A percentile compares a stretch with the other conserved stretches of the same genome.
Conservation (phyloP, 192 early-diverging fungal genomes). For the Globomyces pollinis-pini region DNA sequence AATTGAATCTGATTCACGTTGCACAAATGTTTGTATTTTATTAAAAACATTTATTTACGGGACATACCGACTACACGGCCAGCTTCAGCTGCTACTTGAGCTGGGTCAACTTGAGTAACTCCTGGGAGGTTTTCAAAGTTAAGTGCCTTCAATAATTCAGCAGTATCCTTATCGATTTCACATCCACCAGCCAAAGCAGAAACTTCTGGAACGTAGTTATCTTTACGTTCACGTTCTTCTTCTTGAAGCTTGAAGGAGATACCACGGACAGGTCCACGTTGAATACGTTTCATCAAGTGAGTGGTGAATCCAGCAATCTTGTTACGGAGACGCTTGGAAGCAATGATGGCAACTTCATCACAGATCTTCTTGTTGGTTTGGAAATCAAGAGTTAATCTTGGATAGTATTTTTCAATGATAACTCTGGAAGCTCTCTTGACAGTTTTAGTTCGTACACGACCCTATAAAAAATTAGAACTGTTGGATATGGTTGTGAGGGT, state of each 20-base stretch:
- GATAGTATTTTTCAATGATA: conserved; percentile 99
- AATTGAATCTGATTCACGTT: no score
- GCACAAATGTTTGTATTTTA: no score
- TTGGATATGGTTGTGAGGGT: conserved; percentile 13
- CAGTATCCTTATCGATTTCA: conserved; percentile 92
- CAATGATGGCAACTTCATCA: conserved; percentile 95
- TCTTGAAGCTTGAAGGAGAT: conserved; percentile 99
- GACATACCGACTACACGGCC: neutral
- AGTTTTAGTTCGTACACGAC: conserved; percentile 99
- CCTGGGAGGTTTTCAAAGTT: conserved; percentile 90
- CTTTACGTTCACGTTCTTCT: conserved; percentile 99
- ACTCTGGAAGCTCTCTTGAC: conserved; percentile 99
- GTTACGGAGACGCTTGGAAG: conserved; percentile 99
- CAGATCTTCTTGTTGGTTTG: conserved; percentile 99
- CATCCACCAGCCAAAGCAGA: conserved; percentile 90
- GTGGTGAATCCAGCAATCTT: conserved; percentile 99
- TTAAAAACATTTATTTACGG: no score
- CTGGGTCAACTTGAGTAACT: conserved; percentile 55
- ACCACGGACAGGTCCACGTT: conserved; percentile 96
- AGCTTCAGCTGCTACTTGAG: neutral
- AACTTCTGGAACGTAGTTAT: conserved; percentile 98
- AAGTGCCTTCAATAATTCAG: conserved; percentile 91
- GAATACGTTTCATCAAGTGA: conserved; percentile 99
- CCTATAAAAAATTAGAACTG: conserved; percentile 34
- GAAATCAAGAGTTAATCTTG: conserved; percentile 96